Evolutionary conservation across 2,329 filamentous ascomycete species (phyloP), one percentile per base, ranked within the genome.

Genomic region (Exophiala xenobiotica): DNA sequence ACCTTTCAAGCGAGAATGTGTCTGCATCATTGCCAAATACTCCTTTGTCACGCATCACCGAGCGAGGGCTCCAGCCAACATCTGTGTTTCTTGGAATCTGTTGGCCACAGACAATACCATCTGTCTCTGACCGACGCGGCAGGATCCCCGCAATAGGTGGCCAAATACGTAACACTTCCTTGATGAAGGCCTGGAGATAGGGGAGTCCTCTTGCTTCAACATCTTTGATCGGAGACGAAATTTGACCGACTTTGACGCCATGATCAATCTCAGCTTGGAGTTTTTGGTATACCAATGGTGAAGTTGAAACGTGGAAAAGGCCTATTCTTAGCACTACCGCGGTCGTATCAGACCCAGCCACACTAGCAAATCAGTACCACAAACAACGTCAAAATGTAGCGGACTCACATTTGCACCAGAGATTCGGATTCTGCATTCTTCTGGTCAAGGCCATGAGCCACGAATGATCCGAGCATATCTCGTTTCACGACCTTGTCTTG

Each of bases 311-410:
- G 33, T 73, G 72, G 66, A 72, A 76, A 67, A 78, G 77, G 63
- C 79, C 77, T 46, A 76, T 78, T 54, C 79, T 76, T 75, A 79
- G 79, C 0, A 77, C 78, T 2, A 76, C 78, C 9, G 80, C 79
- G 0, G 80, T 81, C 0, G 80, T 80, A 65, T 83, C 80, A n/a
- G 80, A 81, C 16, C 81, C 81, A 11, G 65, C 66, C 9, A 64
- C 56, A 16, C 57, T 80, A 14, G 27, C 0, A 77, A 77, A 3
- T 80, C 77, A 3, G 77, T 7, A 14, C 12, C 4, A n/a, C 7
- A 11, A 18, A 44, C 31, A 11, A 26, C 20, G 22, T 51, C 16
- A 27, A 37, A 12, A 11, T 23, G 5, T 18, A 24, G 5, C 8
- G 29, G 26, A 38, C 53, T 22, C 44, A 46, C 42, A 60, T 49